Evolutionary conservation across 805 yeast genomes (phyloP).

Genomic region (Myxozyma vanderwaltii): DNA sequence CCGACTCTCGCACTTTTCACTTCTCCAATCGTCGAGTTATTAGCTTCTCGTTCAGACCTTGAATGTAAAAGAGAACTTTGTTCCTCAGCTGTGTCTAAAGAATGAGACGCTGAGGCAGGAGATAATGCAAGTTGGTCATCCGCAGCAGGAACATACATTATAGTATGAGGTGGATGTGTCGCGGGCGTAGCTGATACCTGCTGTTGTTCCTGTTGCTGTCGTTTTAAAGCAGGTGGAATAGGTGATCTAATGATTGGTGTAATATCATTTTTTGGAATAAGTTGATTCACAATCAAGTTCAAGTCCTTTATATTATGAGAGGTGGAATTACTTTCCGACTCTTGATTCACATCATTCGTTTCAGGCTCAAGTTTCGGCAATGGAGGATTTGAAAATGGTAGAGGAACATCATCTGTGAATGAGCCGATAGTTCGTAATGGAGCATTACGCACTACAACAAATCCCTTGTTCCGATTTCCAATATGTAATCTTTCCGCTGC

Average conservation of each 20-base stretch:
- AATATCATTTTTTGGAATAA: conserved; percentile 26
- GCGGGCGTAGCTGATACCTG: not conserved
- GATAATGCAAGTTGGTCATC: not conserved
- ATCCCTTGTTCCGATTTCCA: conserved; percentile 25
- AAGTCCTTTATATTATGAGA: not conserved
- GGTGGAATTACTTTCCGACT: not conserved
- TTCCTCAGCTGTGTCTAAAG: not conserved
- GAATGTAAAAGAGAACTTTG: not conserved
- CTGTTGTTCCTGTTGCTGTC: conserved; percentile 19
- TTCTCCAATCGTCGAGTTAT: conserved; percentile 21
- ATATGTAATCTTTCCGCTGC: conserved; percentile 14
- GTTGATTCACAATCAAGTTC: conserved; percentile 15
- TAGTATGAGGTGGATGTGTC: not conserved
- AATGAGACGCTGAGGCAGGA: not conserved
- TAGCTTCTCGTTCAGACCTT: not conserved
- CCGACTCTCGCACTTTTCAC: conserved; percentile 28
- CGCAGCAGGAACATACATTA: not conserved
- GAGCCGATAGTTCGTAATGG: conserved; percentile 24
- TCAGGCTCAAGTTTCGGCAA: no score
- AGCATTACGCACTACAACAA: conserved; percentile 36
- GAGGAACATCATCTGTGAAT: not conserved
- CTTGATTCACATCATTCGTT: not conserved
- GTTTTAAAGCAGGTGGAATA: conserved; percentile 27
- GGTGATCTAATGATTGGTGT: conserved; percentile 32
- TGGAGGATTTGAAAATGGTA: not conserved